phyloP scores from a whole-genome alignment of 495 filamentous ascomycete genomes.

The Aspergillus incahuasiensis region DNA sequence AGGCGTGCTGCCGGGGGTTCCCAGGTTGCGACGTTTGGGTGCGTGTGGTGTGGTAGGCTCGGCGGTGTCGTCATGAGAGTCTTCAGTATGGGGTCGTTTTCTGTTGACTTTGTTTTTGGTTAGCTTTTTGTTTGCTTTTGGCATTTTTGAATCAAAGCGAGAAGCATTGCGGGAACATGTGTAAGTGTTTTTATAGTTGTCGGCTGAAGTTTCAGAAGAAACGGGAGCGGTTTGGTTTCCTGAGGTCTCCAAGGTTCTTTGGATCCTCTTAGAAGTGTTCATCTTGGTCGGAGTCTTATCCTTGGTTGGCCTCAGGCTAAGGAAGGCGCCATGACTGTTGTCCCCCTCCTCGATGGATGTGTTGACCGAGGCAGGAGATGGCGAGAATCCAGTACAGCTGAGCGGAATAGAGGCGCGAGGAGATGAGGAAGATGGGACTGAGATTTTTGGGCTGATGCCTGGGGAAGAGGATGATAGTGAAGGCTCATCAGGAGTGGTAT shows the following conservation, averaged over 20 bases:
- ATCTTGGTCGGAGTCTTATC: too few relatives aligned
- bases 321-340: not conserved
- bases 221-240: not conserved
- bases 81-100: constrained; percentile 12
- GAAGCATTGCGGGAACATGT: not conserved
- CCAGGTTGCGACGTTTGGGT: constrained; percentile 24
- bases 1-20: constrained; percentile 19
- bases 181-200: not conserved
- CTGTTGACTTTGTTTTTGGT: constrained; percentile 17
- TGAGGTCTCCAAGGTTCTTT: not conserved
- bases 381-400: not conserved
- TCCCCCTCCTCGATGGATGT: not conserved
- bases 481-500: not conserved
- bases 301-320: too few relatives aligned
- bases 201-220: not conserved
- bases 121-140: constrained; percentile 7
- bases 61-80: not conserved
- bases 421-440: not conserved
- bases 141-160: not conserved
- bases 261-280: not conserved
- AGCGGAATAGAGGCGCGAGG: not conserved
- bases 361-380: not conserved
- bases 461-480: too few relatives aligned
- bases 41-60: constrained; percentile 12
- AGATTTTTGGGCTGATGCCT: too few relatives aligned